Percentiles rank a stretch among this genome's conserved stretches.
Evolutionary conservation across 208 protist genomes (phyloP).

Genomic region (Tetramitus jugosus): DNA sequence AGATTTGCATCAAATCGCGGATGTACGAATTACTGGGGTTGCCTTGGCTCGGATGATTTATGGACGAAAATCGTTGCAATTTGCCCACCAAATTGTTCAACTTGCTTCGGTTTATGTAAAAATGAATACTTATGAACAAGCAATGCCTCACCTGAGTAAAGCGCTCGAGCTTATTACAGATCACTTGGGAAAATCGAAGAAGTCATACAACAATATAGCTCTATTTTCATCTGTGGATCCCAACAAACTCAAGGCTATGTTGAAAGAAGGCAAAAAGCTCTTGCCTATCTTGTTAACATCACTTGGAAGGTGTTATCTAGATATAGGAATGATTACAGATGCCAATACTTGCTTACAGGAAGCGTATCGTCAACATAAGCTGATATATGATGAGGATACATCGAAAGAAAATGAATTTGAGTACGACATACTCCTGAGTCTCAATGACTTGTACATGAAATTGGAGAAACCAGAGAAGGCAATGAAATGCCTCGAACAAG

Average conservation of each 20-base stretch:
- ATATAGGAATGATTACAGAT: not conserved
- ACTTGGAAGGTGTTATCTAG: not conserved
- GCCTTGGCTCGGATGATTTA: not conserved
- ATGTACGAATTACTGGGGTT: not conserved
- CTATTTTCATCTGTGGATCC: not conserved
- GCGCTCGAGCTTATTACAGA: not conserved
- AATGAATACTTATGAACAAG: not conserved
- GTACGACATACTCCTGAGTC: not conserved
- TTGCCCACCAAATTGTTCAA: not conserved
- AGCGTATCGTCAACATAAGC: not conserved
- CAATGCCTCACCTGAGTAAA: not conserved
- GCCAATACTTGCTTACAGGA: not conserved
- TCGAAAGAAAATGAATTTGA: not conserved
- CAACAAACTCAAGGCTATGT: not conserved
- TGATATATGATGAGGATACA: too few relatives aligned
- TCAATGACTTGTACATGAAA: not conserved
- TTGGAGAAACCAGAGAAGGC: not conserved
- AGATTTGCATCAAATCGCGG: not conserved
- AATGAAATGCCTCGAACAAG: not conserved
- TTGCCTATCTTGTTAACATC: not conserved
- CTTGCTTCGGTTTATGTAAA: not conserved
- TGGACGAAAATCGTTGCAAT: not conserved
- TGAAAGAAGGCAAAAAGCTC: not conserved
- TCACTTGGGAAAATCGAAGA: not conserved
- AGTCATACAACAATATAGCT: too few relatives aligned